These are phyloP conservation scores for Hymenoscyphus infarciens DNA, from an alignment of 2,329 filamentous ascomycete genomes.

Conservation along the genomic window DNA sequence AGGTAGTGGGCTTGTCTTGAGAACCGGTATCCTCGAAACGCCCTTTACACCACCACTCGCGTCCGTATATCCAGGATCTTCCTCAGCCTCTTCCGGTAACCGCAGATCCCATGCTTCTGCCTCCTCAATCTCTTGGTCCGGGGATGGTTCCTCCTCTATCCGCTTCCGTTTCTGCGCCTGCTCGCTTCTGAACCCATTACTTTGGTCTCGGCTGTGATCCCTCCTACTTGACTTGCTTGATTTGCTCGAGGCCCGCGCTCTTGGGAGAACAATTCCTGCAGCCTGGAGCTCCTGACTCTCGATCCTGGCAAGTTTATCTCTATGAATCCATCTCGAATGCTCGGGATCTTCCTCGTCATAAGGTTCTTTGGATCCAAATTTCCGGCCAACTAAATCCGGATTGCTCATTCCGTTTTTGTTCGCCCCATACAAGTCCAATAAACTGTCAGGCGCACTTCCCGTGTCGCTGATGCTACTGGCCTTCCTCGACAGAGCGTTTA, in stretches of 20 bases:
- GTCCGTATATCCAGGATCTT: slow-evolving; percentile 52
- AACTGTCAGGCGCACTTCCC: slow-evolving; percentile 44
- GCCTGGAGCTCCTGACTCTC: slow-evolving; percentile 78
- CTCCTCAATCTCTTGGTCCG: slow-evolving; percentile 40
- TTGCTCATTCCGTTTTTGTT: slow-evolving; percentile 28
- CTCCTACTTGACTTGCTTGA: slow-evolving; percentile 35
- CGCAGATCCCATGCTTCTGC: slow-evolving; percentile 66
- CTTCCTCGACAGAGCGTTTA: slow-evolving; percentile 39
- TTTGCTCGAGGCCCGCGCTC: slow-evolving; percentile 48
- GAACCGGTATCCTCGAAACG: slow-evolving; percentile 81
- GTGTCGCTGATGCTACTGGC: slow-evolving; percentile 41
- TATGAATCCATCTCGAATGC: slow-evolving; percentile 77
- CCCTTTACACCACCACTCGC: slow-evolving; percentile 52
- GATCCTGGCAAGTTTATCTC: slow-evolving; percentile 78
- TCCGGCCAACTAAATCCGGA: slow-evolving; percentile 30
- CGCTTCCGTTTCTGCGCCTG: slow-evolving; percentile 38
- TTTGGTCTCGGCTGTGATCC: slow-evolving; percentile 37
- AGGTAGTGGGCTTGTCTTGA: slow-evolving; percentile 74
- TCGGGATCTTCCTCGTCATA: slow-evolving; percentile 45
- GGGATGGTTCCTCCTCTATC: slow-evolving; percentile 38
- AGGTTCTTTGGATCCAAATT: slow-evolving; percentile 19
- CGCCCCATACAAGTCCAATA: slow-evolving; percentile 42
- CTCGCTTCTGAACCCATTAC: slow-evolving; percentile 36
- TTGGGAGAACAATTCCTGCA: slow-evolving; percentile 64
- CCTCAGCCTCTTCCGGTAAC: slow-evolving; percentile 72